Conservation (phyloP, 805 yeast genomes). For the Sungouiozyma intestinalis region DNA sequence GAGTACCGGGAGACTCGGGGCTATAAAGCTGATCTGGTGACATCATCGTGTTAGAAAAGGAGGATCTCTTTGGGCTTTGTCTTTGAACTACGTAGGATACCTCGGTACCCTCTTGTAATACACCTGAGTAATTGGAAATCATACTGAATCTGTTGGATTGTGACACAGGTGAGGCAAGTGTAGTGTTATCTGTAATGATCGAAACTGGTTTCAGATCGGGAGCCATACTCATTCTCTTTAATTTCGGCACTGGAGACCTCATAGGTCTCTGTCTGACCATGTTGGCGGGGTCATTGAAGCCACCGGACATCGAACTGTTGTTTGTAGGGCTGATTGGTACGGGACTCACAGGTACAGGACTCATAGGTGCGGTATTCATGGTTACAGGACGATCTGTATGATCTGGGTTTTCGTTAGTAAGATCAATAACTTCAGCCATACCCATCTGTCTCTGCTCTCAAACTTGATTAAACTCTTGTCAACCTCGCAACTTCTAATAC, state of each 20-base stretch:
- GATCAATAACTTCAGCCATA: background rate
- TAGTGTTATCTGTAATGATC: background rate
- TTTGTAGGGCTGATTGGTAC: background rate
- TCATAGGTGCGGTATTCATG: background rate
- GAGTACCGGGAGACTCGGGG: background rate
- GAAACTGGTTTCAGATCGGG: background rate
- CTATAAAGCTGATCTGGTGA: background rate
- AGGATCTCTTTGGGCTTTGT: constrained; percentile 1
- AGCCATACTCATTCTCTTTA: background rate
- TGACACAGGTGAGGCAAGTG: background rate
- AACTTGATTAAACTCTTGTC: too few relatives aligned
- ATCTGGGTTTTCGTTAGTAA: background rate
- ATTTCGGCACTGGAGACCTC: background rate
- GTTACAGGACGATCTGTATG: background rate
- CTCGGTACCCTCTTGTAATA: constrained; percentile 26
- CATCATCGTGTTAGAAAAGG: background rate
- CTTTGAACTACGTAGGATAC: constrained; percentile 22
- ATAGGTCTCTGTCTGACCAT: too few relatives aligned
- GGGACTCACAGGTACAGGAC: background rate
- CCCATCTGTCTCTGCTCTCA: background rate
- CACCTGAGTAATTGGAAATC: constrained; percentile 25
- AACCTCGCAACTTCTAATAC: too few relatives aligned
- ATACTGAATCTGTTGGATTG: constrained; percentile 13
- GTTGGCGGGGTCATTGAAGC: too few relatives aligned
- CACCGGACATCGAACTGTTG: too few relatives aligned